A percentile compares a stretch with the other conserved stretches of the same genome.
Conservation (phyloP, 176 grass and related monocot species). For the Carex scoparia region DNA sequence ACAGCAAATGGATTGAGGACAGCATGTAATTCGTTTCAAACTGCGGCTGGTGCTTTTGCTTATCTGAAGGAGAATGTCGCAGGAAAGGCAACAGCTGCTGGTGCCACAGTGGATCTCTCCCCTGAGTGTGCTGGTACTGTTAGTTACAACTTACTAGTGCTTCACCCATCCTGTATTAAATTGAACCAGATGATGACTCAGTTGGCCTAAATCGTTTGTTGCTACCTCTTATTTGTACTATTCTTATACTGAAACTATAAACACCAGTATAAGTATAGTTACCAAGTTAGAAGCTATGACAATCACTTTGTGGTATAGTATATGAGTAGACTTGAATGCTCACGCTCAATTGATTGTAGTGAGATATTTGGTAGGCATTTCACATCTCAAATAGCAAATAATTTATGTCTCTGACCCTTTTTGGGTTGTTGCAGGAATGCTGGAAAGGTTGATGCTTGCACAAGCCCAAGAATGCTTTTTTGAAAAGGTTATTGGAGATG, state of each 20-base stretch:
- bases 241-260: background rate
- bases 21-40: conserved; percentile 78
- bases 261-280: background rate
- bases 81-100: conserved; percentile 60
- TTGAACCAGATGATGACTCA: background rate
- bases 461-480: conserved; percentile 99
- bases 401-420: background rate
- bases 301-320: background rate
- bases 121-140: conserved; percentile 56
- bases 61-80: conserved; percentile 73
- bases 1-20: conserved; percentile 70
- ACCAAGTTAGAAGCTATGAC: background rate
- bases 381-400: background rate
- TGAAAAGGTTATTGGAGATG: conserved; percentile 91
- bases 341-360: background rate
- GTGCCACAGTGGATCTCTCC: conserved; percentile 73
- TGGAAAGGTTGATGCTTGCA: conserved; percentile 95
- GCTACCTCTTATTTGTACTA: background rate
- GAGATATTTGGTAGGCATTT: background rate
- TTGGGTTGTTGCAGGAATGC: conserved; percentile 38
- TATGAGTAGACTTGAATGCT: background rate
- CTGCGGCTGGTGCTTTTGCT: conserved; percentile 67
- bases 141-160: background rate
- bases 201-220: background rate
- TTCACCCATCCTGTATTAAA: background rate